A percentile compares a stretch with the other conserved stretches of the same genome.
phyloP scores from a whole-genome alignment of 352 stramenopile species.

The Globisporangium nunn region DNA sequence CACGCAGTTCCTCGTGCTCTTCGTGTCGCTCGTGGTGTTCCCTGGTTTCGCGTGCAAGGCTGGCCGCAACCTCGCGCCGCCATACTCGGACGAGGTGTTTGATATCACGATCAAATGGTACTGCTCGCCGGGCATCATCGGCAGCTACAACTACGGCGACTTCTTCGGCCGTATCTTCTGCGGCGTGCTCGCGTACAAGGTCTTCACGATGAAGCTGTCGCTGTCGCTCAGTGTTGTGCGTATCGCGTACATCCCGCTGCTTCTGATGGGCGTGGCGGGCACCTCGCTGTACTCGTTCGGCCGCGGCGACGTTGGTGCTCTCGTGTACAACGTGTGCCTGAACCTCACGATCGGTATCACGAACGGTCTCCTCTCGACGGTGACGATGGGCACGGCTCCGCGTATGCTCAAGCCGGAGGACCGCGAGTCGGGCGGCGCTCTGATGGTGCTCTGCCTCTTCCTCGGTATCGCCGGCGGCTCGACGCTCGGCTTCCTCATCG shows the following conservation, averaged over 20 bases:
- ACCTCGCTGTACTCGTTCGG: slow-evolving; percentile 52
- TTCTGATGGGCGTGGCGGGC: slow-evolving; percentile 44
- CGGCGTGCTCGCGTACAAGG: slow-evolving; percentile 39
- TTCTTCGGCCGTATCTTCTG: slow-evolving; percentile 52
- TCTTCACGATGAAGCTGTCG: slow-evolving; percentile 48
- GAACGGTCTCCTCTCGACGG: slow-evolving; percentile 54
- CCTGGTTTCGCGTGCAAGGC: slow-evolving; percentile 46
- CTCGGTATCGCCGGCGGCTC: slow-evolving; percentile 40
- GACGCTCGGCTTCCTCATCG: slow-evolving; percentile 47
- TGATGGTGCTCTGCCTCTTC: slow-evolving; percentile 64
- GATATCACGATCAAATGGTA: slow-evolving; percentile 29
- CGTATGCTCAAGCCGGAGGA: slow-evolving; percentile 46
- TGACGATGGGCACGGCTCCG: slow-evolving; percentile 54
- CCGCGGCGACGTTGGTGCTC: slow-evolving; percentile 17
- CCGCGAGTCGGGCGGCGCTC: slow-evolving; percentile 46
- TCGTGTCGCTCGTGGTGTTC: slow-evolving; percentile 53
- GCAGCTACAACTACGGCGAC: slow-evolving; percentile 61
- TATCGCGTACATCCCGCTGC: slow-evolving; percentile 44
- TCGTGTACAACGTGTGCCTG: slow-evolving; percentile 40
- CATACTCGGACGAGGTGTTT: slow-evolving; percentile 17
- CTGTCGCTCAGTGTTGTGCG: slow-evolving; percentile 34
- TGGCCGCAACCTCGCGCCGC: slow-evolving; percentile 16
- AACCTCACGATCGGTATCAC: slow-evolving; percentile 49
- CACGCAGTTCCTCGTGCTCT: slow-evolving; percentile 59
- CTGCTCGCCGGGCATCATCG: slow-evolving; percentile 53